A percentile compares a stretch with the other conserved stretches of the same genome.
phyloP scores from a whole-genome alignment of 345 rosid species.

The Heritiera littoralis region DNA sequence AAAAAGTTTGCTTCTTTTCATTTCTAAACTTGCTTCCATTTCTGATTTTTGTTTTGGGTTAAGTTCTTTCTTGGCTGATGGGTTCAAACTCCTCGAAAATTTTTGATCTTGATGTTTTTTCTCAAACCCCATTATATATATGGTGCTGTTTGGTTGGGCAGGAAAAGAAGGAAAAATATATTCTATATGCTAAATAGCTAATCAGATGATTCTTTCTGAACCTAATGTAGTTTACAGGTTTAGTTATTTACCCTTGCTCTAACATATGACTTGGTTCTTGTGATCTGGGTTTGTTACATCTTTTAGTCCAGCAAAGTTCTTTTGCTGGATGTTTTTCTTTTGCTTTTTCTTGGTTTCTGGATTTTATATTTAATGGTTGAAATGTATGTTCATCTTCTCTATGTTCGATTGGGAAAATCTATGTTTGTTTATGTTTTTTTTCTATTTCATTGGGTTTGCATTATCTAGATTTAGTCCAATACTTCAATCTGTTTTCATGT shows the following conservation, averaged over 20 bases:
- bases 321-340: background rate
- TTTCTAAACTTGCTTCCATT: background rate
- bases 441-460: background rate
- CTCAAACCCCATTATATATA: background rate
- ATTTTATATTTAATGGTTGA: background rate
- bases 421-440: background rate
- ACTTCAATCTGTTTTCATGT: background rate
- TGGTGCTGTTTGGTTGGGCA: conserved; percentile 7
- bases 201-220: background rate
- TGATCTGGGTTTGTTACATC: background rate
- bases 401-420: background rate
- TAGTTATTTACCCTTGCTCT: background rate
- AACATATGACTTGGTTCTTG: conserved; percentile 2
- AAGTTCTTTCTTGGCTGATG: background rate
- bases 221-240: background rate
- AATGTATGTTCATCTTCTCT: background rate
- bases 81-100: background rate
- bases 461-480: background rate
- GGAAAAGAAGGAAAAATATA: background rate
- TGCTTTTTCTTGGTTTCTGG: conserved; percentile 11
- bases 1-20: background rate
- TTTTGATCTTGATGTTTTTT: background rate
- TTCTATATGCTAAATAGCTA: background rate
- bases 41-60: background rate
- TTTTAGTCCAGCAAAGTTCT: background rate